Percentiles rank a stretch among this genome's conserved stretches.
phyloP scores from a whole-genome alignment of 1,139 yeast species.

The Yamadazyma blattariae region DNA sequence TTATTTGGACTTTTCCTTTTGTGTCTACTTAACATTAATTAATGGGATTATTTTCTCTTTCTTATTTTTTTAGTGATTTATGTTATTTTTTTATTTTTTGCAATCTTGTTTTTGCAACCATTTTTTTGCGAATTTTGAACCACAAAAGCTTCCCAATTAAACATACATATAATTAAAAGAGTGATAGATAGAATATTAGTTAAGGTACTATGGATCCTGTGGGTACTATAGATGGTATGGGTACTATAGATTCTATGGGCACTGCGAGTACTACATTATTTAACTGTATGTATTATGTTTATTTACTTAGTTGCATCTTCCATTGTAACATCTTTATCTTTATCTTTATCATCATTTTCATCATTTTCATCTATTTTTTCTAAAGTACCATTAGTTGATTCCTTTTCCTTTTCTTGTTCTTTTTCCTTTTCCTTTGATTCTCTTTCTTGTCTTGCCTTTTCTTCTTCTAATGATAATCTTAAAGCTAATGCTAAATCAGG shows the following conservation, averaged over 20 bases:
- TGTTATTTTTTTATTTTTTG: not conserved
- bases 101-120: not conserved
- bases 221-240: not conserved
- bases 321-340: conserved; percentile 14
- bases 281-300: too few species aligned
- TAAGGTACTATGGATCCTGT: too few species aligned
- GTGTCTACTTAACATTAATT: conserved; percentile 1
- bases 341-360: conserved; percentile 18
- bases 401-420: conserved; percentile 23
- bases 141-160: too few species aligned
- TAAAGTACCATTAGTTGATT: conserved; percentile 14
- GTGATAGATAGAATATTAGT: too few species aligned
- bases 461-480: conserved; percentile 80
- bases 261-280: too few species aligned
- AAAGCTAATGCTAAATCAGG: conserved; percentile 97
- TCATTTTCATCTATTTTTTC: conserved; percentile 30
- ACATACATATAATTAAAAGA: too few species aligned
- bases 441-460: conserved; percentile 71
- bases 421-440: conserved; percentile 38
- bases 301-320: conserved; percentile 12
- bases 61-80: not conserved
- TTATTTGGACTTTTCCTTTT: conserved; percentile 1
- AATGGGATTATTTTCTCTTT: not conserved
- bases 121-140: conserved; percentile 4
- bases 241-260: not conserved